Percentiles rank a stretch among this genome's conserved stretches.
These are phyloP conservation scores for Eudorina sp. DNA, from an alignment of 139 green algal species.

Conservation along the genomic window DNA sequence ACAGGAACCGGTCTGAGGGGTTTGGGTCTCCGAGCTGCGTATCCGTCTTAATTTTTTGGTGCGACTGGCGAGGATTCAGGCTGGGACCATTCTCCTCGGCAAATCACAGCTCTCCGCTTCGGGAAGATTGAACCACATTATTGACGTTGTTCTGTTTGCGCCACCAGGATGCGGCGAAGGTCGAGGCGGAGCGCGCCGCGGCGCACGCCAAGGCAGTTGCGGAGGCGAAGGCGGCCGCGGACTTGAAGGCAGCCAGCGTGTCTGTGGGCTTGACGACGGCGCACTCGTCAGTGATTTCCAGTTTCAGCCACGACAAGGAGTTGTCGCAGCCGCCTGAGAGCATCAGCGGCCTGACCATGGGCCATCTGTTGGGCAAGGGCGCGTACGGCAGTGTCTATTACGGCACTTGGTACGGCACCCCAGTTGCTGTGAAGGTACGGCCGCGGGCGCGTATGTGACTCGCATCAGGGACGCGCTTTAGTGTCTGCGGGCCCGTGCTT, in stretches of 20 bases:
- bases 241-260: neutral
- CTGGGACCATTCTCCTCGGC: no score
- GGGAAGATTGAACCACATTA: no score
- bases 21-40: no score
- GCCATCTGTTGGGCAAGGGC: conserved; percentile 62
- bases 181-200: conserved; percentile 17
- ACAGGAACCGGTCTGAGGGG: no score
- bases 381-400: conserved; percentile 65
- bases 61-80: no score
- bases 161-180: conserved; percentile 16
- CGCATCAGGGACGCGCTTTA: no score
- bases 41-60: no score
- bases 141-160: no score
- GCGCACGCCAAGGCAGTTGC: conserved; percentile 39
- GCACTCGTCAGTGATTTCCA: neutral
- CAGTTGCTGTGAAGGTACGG: conserved; percentile 61
- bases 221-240: conserved; percentile 20
- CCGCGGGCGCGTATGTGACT: no score
- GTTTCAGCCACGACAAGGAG: neutral
- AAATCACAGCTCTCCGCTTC: no score
- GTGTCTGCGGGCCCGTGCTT: no score
- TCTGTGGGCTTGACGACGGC: neutral
- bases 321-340: conserved; percentile 35
- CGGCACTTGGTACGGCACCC: conserved; percentile 53
- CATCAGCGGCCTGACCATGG: conserved; percentile 58